Conservation (phyloP, 2,329 filamentous ascomycete species). For the Colletotrichum karsti region DNA sequence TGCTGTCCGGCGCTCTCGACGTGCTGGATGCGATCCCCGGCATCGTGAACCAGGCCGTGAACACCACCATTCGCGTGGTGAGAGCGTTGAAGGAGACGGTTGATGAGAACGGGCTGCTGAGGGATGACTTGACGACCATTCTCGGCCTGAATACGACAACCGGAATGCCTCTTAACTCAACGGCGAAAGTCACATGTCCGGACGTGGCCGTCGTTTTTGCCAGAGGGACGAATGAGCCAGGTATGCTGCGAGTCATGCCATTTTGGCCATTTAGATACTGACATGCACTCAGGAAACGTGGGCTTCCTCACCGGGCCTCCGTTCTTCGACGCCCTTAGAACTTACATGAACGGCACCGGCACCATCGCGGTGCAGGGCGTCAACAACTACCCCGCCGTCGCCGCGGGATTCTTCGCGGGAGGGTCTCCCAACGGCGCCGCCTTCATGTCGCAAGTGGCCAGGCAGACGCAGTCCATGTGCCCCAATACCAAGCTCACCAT, state of each 20-base stretch:
- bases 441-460: constrained; percentile 42
- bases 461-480: constrained; percentile 38
- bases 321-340: constrained; percentile 35
- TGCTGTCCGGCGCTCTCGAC: constrained; percentile 17
- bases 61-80: constrained; percentile 26
- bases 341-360: constrained; percentile 29
- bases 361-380: constrained; percentile 37
- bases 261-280: not conserved
- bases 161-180: not conserved
- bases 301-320: constrained; percentile 38
- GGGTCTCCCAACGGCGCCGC: constrained; percentile 18
- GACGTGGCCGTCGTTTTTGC: constrained; percentile 28
- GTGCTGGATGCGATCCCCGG: constrained; percentile 19
- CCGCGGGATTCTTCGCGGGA: constrained; percentile 12
- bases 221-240: constrained; percentile 30
- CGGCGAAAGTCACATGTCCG: constrained; percentile 14
- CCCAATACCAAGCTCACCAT: constrained; percentile 35
- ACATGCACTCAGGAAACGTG: constrained; percentile 34
- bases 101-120: constrained; percentile 17
- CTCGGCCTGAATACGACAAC: constrained; percentile 18
- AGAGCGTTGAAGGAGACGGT: constrained; percentile 25
- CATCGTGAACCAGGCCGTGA: constrained; percentile 15
- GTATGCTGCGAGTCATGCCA: not conserved
- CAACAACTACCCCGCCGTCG: constrained; percentile 30
- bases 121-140: constrained; percentile 21